Percentiles rank a stretch among this genome's conserved stretches.
Conservation (phyloP, 345 rosid genomes). For the Eucalyptus regnans region DNA sequence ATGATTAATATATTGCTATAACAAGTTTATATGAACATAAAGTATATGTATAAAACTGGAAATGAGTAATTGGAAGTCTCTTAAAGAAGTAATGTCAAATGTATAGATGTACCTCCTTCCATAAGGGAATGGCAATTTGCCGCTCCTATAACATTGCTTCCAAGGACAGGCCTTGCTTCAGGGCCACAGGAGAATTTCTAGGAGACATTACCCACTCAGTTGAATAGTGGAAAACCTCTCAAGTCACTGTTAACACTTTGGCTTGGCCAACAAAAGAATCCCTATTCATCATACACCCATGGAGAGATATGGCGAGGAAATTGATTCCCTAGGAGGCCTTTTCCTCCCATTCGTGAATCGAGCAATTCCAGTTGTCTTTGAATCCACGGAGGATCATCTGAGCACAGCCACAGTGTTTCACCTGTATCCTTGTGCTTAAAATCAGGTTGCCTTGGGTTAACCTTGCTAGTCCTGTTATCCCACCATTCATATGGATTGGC, state of each 20-base stretch:
- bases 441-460: constrained; percentile 39
- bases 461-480: constrained; percentile 63
- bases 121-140: not conserved
- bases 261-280: not conserved
- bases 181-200: not conserved
- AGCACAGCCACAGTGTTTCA: constrained; percentile 58
- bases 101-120: not conserved
- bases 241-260: not conserved
- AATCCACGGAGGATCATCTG: constrained; percentile 56
- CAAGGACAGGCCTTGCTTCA: not conserved
- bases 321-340: not conserved
- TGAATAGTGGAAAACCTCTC: not conserved
- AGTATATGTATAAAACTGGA: not conserved
- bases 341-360: constrained; percentile 30
- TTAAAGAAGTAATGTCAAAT: not conserved
- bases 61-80: not conserved
- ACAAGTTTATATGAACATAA: not conserved
- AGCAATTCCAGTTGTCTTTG: constrained; percentile 40
- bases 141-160: not conserved
- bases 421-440: constrained; percentile 59
- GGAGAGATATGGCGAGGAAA: constrained; percentile 8
- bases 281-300: constrained; percentile 35
- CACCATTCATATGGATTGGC: constrained; percentile 70
- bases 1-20: not conserved
- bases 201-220: not conserved